phyloP scores from a whole-genome alignment of 2,329 filamentous ascomycete genomes.

The Scopulariopsis brevicaulis region DNA sequence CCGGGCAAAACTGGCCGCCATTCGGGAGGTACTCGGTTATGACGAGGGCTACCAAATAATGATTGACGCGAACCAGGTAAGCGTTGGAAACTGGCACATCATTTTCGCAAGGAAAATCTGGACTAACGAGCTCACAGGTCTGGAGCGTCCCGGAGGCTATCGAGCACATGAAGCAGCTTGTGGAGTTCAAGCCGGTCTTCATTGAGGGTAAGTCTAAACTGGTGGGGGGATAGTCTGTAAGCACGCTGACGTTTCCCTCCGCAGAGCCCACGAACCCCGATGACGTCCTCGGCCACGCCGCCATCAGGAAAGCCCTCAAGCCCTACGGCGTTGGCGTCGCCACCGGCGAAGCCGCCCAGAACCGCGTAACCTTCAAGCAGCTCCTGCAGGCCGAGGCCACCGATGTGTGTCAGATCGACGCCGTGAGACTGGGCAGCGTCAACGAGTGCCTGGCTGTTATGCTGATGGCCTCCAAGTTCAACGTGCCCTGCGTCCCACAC shows the following conservation, averaged over 20 bases:
- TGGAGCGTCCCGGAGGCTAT: conserved; percentile 61
- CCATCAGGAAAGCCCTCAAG: conserved; percentile 51
- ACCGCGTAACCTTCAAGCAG: conserved; percentile 62
- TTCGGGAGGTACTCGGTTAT: conserved; percentile 51
- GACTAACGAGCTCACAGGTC: conserved; percentile 23
- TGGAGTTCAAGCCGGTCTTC: conserved; percentile 53
- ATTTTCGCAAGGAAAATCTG: neutral
- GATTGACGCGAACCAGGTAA: conserved; percentile 58
- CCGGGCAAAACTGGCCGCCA: conserved; percentile 42
- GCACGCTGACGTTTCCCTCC: neutral
- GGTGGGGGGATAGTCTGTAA: neutral
- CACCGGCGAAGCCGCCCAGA: conserved; percentile 62
- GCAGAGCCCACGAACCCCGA: conserved; percentile 58
- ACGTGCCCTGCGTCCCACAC: conserved; percentile 11
- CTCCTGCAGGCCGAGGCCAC: conserved; percentile 51
- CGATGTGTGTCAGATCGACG: conserved; percentile 57
- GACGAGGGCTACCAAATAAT: conserved; percentile 55
- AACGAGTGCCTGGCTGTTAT: conserved; percentile 25
- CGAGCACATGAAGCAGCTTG: conserved; percentile 53
- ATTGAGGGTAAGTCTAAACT: conserved; percentile 28
- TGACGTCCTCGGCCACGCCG: conserved; percentile 57
- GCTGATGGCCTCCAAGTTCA: conserved; percentile 10
- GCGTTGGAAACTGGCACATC: neutral
- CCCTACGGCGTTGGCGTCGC: conserved; percentile 53
- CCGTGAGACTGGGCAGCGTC: conserved; percentile 56